Percentiles rank a stretch among this genome's conserved stretches.
These are phyloP conservation scores for Striga hermonthica DNA, from an alignment of 305 asterid species.

Conservation along the genomic window DNA sequence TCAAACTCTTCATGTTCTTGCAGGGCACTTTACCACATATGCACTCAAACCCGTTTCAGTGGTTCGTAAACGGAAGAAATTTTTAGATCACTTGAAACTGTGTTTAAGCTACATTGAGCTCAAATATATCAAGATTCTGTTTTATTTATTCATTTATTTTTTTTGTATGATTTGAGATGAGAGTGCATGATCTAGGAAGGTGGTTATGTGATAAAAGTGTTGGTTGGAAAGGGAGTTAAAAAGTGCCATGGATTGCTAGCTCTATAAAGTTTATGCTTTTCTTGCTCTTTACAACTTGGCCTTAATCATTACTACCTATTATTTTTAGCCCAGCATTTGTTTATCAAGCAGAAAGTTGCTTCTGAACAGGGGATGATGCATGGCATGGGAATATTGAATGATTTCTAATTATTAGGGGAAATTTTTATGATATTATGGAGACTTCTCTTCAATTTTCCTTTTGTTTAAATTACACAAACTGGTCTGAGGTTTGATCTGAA, in stretches of 20 bases:
- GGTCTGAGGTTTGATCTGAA: not conserved
- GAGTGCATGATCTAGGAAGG: constrained; percentile 1
- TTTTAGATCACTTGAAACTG: not conserved
- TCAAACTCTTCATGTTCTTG: constrained; percentile 38
- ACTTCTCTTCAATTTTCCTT: too few species aligned
- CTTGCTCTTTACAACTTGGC: constrained; percentile 58
- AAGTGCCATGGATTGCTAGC: constrained; percentile 24
- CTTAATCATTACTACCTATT: constrained; percentile 36
- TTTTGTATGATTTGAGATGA: not conserved
- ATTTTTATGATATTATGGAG: not conserved
- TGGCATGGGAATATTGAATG: not conserved
- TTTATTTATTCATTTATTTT: too few species aligned
- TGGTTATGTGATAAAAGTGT: constrained; percentile 5
- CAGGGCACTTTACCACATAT: constrained; percentile 53
- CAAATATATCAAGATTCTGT: not conserved
- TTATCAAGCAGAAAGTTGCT: constrained; percentile 13
- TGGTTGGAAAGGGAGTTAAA: constrained; percentile 33
- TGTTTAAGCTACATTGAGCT: not conserved
- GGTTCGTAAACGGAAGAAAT: constrained; percentile 4
- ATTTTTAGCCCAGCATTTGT: not conserved
- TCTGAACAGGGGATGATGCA: constrained; percentile 8
- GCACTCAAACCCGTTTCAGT: too few species aligned
- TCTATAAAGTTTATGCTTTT: constrained; percentile 33
- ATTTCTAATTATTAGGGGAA: not conserved
- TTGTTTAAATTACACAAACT: not conserved